Percentiles rank a stretch among this genome's conserved stretches.
Evolutionary conservation across 2,329 filamentous ascomycete genomes (phyloP).

Genomic region (Chaetomiaceae sp.): DNA sequence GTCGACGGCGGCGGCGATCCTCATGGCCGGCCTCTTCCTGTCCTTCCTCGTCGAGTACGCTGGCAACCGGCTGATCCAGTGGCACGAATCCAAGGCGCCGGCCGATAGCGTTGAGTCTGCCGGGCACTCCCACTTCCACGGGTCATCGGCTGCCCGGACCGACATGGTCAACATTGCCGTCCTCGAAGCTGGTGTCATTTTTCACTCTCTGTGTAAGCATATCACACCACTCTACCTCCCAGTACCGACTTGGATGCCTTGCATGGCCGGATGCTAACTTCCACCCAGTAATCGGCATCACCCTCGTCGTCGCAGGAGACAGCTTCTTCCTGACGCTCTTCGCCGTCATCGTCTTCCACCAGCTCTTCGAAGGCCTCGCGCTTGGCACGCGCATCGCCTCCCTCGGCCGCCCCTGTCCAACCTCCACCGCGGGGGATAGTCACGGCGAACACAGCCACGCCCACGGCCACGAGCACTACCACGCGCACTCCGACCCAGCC

Average conservation of each 20-base stretch:
- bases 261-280: background rate
- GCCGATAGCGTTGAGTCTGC: conserved; percentile 19
- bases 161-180: conserved; percentile 60
- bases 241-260: no score
- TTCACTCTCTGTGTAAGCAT: conserved; percentile 65
- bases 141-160: conserved; percentile 23
- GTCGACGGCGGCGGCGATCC: conserved; percentile 61
- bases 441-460: conserved; percentile 7
- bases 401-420: conserved; percentile 50
- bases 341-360: conserved; percentile 69
- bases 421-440: conserved; percentile 35
- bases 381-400: conserved; percentile 66
- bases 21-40: conserved; percentile 69
- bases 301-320: conserved; percentile 57
- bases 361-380: conserved; percentile 73
- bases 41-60: conserved; percentile 68
- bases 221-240: no score
- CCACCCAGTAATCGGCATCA: conserved; percentile 56
- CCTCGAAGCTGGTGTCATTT: conserved; percentile 69
- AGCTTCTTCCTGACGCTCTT: conserved; percentile 54
- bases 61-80: conserved; percentile 53
- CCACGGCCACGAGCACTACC: conserved; percentile 13
- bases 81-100: conserved; percentile 30
- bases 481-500: conserved; percentile 10
- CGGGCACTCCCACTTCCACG: conserved; percentile 17